Evolutionary conservation across 2,329 filamentous ascomycete species (phyloP).

Genomic region (Alternaria sp.): DNA sequence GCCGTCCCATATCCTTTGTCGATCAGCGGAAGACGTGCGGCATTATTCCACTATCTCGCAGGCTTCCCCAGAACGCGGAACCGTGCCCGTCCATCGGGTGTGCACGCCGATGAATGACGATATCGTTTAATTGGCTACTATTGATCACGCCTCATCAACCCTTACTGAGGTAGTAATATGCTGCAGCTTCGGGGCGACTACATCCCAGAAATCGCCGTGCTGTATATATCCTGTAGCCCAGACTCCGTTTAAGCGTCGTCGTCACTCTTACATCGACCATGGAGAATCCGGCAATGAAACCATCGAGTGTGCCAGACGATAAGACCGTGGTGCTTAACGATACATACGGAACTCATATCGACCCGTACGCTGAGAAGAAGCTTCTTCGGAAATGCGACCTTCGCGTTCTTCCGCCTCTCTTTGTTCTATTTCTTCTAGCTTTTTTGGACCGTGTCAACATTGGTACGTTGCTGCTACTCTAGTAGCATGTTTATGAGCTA

Average conservation of each 20-base stretch:
- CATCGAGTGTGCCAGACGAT: constrained; percentile 16
- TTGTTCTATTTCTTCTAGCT: constrained; percentile 47
- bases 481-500: not conserved
- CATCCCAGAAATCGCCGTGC: not conserved
- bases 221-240: not conserved
- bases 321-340: constrained; percentile 37
- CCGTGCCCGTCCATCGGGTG: not conserved
- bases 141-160: not conserved
- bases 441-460: constrained; percentile 26
- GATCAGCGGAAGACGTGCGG: constrained; percentile 4
- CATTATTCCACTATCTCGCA: constrained; percentile 4
- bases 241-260: not conserved
- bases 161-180: not conserved
- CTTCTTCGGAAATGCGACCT: constrained; percentile 58
- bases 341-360: constrained; percentile 32
- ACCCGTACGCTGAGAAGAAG: constrained; percentile 52
- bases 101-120: not conserved
- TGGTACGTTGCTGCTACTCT: constrained; percentile 18
- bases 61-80: constrained; percentile 9
- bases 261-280: constrained; percentile 6
- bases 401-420: constrained; percentile 57
- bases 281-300: constrained; percentile 4
- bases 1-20: not conserved
- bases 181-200: not conserved
- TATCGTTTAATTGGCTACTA: not conserved